Conservation (phyloP, 768 basidiomycete species). For the Nidularia sp. region DNA sequence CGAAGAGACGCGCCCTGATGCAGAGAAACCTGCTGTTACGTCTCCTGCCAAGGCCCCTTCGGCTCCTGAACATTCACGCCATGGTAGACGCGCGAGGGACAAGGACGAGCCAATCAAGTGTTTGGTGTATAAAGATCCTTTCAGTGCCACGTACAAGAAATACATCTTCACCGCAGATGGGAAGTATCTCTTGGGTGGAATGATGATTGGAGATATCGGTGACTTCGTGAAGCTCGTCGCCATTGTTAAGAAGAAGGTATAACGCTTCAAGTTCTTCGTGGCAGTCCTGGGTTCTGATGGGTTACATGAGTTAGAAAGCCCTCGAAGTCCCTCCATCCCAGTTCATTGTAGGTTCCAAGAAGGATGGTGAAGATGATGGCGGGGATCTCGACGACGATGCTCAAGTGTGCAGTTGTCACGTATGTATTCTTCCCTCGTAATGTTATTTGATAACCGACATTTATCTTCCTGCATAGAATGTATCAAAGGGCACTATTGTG, state of each 20-base stretch:
- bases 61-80: not conserved
- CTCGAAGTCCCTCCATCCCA: slow-evolving; percentile 62
- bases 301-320: slow-evolving; percentile 40
- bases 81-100: slow-evolving; percentile 4
- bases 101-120: slow-evolving; percentile 43
- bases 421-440: slow-evolving; percentile 12
- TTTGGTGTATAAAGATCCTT: slow-evolving; percentile 69
- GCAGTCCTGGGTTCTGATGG: not conserved
- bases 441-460: not conserved
- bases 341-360: slow-evolving; percentile 57
- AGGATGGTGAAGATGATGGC: slow-evolving; percentile 47
- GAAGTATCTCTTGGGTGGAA: slow-evolving; percentile 68
- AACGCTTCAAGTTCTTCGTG: too few species aligned
- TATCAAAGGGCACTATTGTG: slow-evolving; percentile 54
- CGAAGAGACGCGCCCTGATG: slow-evolving; percentile 1
- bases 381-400: slow-evolving; percentile 69
- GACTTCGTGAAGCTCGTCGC: slow-evolving; percentile 70
- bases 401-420: slow-evolving; percentile 70
- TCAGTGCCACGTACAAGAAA: slow-evolving; percentile 71
- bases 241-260: slow-evolving; percentile 64
- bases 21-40: not conserved
- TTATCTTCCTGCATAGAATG: slow-evolving; percentile 34
- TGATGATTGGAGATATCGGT: slow-evolving; percentile 74
- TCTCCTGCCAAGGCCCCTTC: not conserved
- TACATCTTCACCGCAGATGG: slow-evolving; percentile 73